Conservation (phyloP, 495 filamentous ascomycete species). For the Hypoxylon rickii region DNA sequence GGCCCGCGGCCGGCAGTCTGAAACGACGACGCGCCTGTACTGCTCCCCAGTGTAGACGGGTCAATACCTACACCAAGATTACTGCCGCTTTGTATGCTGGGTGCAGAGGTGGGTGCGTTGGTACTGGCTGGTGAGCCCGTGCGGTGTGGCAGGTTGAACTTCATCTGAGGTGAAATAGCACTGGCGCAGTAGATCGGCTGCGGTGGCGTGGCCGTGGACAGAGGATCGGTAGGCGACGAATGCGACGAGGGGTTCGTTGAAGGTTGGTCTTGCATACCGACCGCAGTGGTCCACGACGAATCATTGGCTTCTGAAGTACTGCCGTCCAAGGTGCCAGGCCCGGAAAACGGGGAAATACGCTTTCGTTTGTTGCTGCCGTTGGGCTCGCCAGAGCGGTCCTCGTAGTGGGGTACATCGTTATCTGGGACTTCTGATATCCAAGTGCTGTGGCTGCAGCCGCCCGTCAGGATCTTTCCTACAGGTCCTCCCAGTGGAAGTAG, state of each 20-base stretch:
- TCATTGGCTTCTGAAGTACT: background rate
- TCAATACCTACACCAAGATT: background rate
- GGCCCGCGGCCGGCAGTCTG: background rate
- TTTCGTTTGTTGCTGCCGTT: conserved; percentile 15
- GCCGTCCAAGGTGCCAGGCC: background rate
- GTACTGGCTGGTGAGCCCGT: conserved; percentile 8
- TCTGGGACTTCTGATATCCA: background rate
- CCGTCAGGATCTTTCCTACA: conserved; percentile 16
- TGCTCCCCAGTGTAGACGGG: background rate
- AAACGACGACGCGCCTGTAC: background rate
- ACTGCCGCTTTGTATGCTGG: background rate
- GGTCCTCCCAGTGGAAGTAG: conserved; percentile 41
- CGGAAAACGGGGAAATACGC: conserved; percentile 4
- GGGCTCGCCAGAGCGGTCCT: background rate
- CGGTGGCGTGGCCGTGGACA: background rate
- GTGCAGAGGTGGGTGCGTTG: background rate
- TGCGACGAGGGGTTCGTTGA: conserved; percentile 8
- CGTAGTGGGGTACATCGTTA: background rate
- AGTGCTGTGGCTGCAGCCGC: conserved; percentile 1
- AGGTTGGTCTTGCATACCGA: background rate
- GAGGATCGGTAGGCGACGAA: conserved; percentile 1
- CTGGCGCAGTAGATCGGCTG: background rate
- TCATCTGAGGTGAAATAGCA: background rate
- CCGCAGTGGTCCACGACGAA: background rate
- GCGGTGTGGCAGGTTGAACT: conserved; percentile 6